Base-by-base conservation (phyloP, 2,329 filamentous ascomycete species). In the Trichoderma cornu-damae region DNA sequence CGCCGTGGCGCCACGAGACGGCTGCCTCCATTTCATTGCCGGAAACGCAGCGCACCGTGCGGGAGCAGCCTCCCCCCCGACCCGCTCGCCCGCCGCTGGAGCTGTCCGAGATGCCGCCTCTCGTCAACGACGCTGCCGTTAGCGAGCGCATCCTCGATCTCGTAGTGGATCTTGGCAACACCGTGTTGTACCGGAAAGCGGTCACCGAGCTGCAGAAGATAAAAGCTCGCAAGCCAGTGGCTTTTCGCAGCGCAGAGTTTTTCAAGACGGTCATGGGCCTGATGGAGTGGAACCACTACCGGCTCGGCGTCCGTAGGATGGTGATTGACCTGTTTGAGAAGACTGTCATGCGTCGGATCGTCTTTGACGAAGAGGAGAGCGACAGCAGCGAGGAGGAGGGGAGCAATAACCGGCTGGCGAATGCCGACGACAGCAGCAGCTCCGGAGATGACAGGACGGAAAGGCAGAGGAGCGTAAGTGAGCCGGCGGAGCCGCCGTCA, bases 271-370 rank as follows among this genome's bases (percentile, higher is more conserved):
- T 94, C 46, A 86, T 99, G 77, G 82, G 84, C 7, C 79, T 97
- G 48, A 79, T 99, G 59, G 91, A 96, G 71, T 86, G 84, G 63
- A 93, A 96, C 66, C 90, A 95, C 68, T 97, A 94, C 72, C 84
- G 91, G 20, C 80, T 99, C 2, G 87, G 87, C 1, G 88, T 95
- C 26, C 87, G 93, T 61, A 86, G 93, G 44, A 92, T 96, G 73
- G 88, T 96, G 34, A 86, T 97, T 59, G 94, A 97, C 68, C 75
- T 99, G 20, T 99, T 99, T 66, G 93, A 97, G 67, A 94, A 93
- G 73, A 86, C 83, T 59, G 89, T 97, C 42, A 79, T 97, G 73
- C 80, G 91, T 61, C 83, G 84, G 62, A 89, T 96, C 60, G 88
- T 99, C 11, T 85, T 96, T 58, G 73, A 72, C 18, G 73, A 74